Evolutionary conservation across 2,329 filamentous ascomycete genomes (phyloP).

Genomic region (Macrophomina tecta): DNA sequence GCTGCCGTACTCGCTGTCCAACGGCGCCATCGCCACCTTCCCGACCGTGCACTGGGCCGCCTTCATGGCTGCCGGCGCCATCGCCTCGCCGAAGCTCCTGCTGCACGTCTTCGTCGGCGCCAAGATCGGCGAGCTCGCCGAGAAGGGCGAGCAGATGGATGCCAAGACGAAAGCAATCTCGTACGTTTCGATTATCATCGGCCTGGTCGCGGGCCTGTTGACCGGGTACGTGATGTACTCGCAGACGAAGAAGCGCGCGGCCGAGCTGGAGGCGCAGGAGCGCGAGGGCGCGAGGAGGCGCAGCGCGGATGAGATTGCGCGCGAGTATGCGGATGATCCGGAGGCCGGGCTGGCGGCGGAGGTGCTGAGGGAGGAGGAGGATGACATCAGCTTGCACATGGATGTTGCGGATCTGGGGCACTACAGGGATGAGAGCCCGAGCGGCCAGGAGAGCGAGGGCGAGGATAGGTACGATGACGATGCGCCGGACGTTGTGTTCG

Average conservation of each 20-base stretch:
- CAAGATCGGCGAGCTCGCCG: slow-evolving; percentile 80
- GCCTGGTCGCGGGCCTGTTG: slow-evolving; percentile 71
- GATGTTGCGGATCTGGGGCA: slow-evolving; percentile 24
- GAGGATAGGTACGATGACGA: slow-evolving; percentile 49
- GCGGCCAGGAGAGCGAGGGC: slow-evolving; percentile 31
- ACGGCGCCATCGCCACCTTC: slow-evolving; percentile 92
- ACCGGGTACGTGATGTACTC: slow-evolving; percentile 88
- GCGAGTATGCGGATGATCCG: slow-evolving; percentile 54
- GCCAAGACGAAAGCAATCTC: slow-evolving; percentile 78
- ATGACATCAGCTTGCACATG: slow-evolving; percentile 56
- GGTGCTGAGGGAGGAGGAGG: slow-evolving; percentile 55
- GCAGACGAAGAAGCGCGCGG: slow-evolving; percentile 58
- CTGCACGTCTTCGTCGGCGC: slow-evolving; percentile 92
- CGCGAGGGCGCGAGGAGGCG: slow-evolving; percentile 41
- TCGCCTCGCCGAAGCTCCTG: slow-evolving; percentile 84
- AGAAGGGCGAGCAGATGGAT: slow-evolving; percentile 83
- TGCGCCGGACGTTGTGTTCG: slow-evolving; percentile 52
- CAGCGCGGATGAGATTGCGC: slow-evolving; percentile 44
- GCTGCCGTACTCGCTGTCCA: slow-evolving; percentile 88
- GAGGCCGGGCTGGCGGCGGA: slow-evolving; percentile 48
- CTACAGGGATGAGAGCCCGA: slow-evolving; percentile 50
- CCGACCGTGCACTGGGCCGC: slow-evolving; percentile 78
- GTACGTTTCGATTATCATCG: slow-evolving; percentile 79
- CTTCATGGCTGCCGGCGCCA: slow-evolving; percentile 81
- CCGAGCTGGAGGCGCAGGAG: slow-evolving; percentile 55